phyloP scores from a whole-genome alignment of 306 rosid species.

The Senna siamea region DNA sequence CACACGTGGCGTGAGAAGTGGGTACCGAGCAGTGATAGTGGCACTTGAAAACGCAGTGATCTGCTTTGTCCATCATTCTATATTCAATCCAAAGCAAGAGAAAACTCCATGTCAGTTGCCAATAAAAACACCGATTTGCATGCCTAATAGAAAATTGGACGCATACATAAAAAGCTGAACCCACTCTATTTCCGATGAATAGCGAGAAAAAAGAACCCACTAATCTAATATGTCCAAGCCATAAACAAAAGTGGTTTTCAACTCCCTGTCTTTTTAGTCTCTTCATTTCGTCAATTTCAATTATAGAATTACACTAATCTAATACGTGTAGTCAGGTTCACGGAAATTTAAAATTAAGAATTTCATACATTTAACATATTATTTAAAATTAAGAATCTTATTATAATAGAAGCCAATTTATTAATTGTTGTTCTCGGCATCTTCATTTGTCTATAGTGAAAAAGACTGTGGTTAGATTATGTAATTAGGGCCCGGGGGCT shows the following conservation, averaged over 20 bases:
- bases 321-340: conserved; percentile 25
- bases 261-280: not conserved
- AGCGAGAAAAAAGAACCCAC: not conserved
- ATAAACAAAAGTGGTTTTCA: not conserved
- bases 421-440: not conserved
- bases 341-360: not conserved
- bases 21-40: too few species aligned
- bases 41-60: too few species aligned
- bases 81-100: too few species aligned
- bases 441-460: not conserved
- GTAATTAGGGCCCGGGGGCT: too few species aligned
- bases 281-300: not conserved
- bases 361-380: conserved; percentile 16
- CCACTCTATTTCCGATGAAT: conserved; percentile 1
- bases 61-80: too few species aligned
- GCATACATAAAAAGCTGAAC: conserved; percentile 7
- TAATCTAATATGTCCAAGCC: not conserved
- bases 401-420: not conserved
- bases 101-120: too few species aligned
- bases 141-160: too few species aligned
- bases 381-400: not conserved
- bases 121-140: too few species aligned
- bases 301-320: too few species aligned
- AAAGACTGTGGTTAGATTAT: not conserved
- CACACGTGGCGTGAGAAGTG: too few species aligned